Percentiles rank a stretch among this genome's conserved stretches.
These are phyloP conservation scores for Yamadazyma paraphyllophila DNA, from an alignment of 805 yeast species.

Conservation along the genomic window DNA sequence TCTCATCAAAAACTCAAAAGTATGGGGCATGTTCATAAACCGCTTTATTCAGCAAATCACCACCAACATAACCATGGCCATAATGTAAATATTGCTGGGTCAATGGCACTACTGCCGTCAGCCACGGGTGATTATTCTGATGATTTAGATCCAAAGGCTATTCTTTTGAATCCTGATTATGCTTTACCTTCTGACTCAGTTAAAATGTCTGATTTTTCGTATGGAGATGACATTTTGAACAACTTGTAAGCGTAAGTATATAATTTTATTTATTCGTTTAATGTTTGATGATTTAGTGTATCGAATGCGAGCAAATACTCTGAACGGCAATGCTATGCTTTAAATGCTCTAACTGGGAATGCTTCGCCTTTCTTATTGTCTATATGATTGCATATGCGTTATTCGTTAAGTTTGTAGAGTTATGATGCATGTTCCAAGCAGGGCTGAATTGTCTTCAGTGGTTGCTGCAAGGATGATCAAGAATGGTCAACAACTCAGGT, in stretches of 20 bases:
- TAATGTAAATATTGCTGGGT: background rate
- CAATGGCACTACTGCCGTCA: background rate
- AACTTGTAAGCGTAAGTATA: background rate
- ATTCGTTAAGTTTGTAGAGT: too few species aligned
- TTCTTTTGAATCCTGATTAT: constrained; percentile 9
- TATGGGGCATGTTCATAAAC: constrained; percentile 22
- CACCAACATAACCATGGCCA: constrained; percentile 3
- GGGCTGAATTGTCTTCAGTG: too few species aligned
- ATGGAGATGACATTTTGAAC: constrained; percentile 7
- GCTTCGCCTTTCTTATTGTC: too few species aligned
- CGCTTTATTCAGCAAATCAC: constrained; percentile 10
- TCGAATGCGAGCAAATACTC: too few species aligned
- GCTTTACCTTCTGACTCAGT: constrained; percentile 11
- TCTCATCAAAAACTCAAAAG: constrained; percentile 17
- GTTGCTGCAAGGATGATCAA: too few species aligned
- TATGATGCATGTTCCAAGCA: too few species aligned
- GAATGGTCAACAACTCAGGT: too few species aligned
- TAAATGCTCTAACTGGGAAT: background rate
- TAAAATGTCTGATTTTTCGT: constrained; percentile 8
- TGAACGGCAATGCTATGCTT: too few species aligned
- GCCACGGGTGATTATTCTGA: constrained; percentile 1
- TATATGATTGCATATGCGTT: too few species aligned
- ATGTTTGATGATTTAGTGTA: background rate
- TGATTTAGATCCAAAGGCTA: constrained; percentile 7
- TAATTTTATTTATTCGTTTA: constrained; percentile 1